Evolutionary conservation across 1,284 basidiomycete species (phyloP).

Genomic region (Melampsora americana): DNA sequence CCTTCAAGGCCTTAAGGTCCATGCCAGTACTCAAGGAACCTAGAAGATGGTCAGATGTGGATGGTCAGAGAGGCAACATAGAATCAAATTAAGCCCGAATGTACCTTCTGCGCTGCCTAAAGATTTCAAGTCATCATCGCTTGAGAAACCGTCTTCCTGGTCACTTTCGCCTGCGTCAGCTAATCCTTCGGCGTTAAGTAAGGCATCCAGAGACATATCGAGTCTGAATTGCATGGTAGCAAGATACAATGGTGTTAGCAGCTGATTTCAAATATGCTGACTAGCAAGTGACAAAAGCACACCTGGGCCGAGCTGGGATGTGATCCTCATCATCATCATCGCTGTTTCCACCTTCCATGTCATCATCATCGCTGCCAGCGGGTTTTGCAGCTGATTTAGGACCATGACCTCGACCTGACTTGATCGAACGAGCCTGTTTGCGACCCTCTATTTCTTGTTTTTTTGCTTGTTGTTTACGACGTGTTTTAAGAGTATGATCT

Average conservation of each 20-base stretch:
- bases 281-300: not conserved
- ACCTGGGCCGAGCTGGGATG: slow-evolving; percentile 31
- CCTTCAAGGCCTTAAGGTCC: slow-evolving; percentile 82
- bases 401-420: slow-evolving; percentile 11
- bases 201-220: slow-evolving; percentile 39
- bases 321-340: slow-evolving; percentile 31
- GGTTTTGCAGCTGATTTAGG: not conserved
- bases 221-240: slow-evolving; percentile 7
- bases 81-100: not conserved
- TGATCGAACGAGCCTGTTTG: slow-evolving; percentile 21
- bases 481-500: slow-evolving; percentile 16
- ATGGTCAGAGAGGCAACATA: not conserved
- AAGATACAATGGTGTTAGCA: not conserved
- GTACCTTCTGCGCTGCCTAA: slow-evolving; percentile 29
- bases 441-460: slow-evolving; percentile 28
- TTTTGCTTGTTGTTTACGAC: slow-evolving; percentile 41
- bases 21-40: slow-evolving; percentile 14
- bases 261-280: not conserved
- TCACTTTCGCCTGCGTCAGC: slow-evolving; percentile 1
- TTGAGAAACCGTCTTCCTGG: slow-evolving; percentile 9
- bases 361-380: not conserved
- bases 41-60: not conserved
- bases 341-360: not conserved
- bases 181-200: slow-evolving; percentile 30
- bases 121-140: slow-evolving; percentile 33